Evolutionary conservation across 495 filamentous ascomycete genomes (phyloP).

Genomic region (Cenococcum geophilum): DNA sequence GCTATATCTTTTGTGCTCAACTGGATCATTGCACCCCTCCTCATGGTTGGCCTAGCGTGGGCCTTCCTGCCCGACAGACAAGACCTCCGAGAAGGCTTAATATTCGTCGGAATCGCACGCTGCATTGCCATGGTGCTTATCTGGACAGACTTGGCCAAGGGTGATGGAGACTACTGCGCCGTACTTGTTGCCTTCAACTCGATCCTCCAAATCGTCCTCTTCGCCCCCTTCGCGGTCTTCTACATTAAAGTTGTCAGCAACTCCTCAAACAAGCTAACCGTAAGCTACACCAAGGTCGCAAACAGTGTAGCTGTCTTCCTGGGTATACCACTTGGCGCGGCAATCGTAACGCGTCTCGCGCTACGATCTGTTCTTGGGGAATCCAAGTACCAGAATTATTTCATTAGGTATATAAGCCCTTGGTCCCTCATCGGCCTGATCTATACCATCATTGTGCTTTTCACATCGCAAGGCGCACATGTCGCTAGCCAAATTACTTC

Average conservation of each 20-base stretch:
- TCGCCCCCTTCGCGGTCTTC: conserved; percentile 39
- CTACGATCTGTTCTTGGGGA: conserved; percentile 32
- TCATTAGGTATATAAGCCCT: conserved; percentile 37
- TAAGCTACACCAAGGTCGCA: conserved; percentile 33
- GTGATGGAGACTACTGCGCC: conserved; percentile 40
- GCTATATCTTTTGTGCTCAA: conserved; percentile 73
- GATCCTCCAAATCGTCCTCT: conserved; percentile 40
- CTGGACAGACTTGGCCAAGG: conserved; percentile 38
- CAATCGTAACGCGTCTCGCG: conserved; percentile 33
- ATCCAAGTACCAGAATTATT: conserved; percentile 32
- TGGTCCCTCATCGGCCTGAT: conserved; percentile 38
- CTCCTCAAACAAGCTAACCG: conserved; percentile 15
- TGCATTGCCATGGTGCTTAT: conserved; percentile 43
- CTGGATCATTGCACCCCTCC: conserved; percentile 82
- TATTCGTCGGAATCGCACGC: conserved; percentile 39
- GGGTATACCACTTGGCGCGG: conserved; percentile 38
- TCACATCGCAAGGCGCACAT: conserved; percentile 35
- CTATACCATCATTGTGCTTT: conserved; percentile 41
- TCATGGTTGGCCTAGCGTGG: conserved; percentile 63
- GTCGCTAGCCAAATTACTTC: conserved; percentile 40
- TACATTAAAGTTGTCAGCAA: conserved; percentile 36
- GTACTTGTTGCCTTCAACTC: conserved; percentile 40
- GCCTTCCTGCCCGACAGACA: conserved; percentile 40
- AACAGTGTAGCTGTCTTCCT: conserved; percentile 39
- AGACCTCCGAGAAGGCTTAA: conserved; percentile 38